A percentile compares a stretch with the other conserved stretches of the same genome.
These are phyloP conservation scores for Penicillium maclennaniae DNA, from an alignment of 495 filamentous ascomycete genomes.

Conservation along the genomic window DNA sequence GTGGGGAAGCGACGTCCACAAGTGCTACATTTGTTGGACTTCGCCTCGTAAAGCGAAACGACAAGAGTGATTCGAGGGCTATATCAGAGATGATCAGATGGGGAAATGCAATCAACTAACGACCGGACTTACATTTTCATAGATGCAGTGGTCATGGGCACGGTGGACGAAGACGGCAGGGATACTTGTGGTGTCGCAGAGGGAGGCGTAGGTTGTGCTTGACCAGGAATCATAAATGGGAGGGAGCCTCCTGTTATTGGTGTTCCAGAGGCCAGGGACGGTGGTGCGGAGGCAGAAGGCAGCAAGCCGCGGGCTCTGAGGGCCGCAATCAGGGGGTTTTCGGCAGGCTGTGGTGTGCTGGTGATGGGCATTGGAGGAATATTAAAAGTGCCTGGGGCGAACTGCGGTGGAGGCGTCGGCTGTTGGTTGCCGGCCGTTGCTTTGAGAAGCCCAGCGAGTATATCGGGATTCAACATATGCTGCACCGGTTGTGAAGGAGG, in stretches of 20 bases:
- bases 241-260: constrained; percentile 25
- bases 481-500: constrained; percentile 39
- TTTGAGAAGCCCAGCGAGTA: constrained; percentile 49
- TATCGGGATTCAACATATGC: constrained; percentile 43
- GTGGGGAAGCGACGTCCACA: constrained; percentile 83
- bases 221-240: constrained; percentile 42
- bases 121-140: constrained; percentile 66
- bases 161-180: constrained; percentile 31
- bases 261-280: constrained; percentile 22
- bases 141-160: constrained; percentile 66
- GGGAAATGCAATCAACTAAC: constrained; percentile 1
- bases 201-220: constrained; percentile 36
- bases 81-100: constrained; percentile 25
- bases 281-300: constrained; percentile 34
- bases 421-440: constrained; percentile 44
- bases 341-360: constrained; percentile 31
- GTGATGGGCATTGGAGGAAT: constrained; percentile 18
- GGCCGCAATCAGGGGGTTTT: constrained; percentile 46
- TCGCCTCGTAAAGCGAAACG: constrained; percentile 67
- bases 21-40: constrained; percentile 80
- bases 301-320: constrained; percentile 46
- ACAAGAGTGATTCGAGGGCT: constrained; percentile 75
- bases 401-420: constrained; percentile 34
- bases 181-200: constrained; percentile 25
- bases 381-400: constrained; percentile 26